Evolutionary conservation across 192 early-diverging fungal genomes (phyloP).

Genomic region (Mycoemilia scoparia): DNA sequence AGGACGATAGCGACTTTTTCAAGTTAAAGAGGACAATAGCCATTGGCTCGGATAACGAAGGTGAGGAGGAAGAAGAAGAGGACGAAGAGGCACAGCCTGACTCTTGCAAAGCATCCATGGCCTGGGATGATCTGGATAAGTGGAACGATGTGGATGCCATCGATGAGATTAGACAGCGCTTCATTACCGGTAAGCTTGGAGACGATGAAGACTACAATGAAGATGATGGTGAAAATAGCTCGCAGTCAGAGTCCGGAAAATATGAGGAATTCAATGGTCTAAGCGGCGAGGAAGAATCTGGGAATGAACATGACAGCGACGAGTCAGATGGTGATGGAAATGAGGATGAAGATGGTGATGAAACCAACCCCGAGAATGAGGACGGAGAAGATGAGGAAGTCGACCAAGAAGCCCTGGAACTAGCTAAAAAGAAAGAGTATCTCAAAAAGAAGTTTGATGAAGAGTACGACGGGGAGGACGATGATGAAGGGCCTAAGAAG

Average conservation of each 20-base stretch:
- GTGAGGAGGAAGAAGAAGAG: conserved; percentile 32
- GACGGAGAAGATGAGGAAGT: conserved; percentile 36
- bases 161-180: conserved; percentile 51
- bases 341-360: conserved; percentile 10
- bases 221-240: conserved; percentile 5
- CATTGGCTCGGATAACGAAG: conserved; percentile 8
- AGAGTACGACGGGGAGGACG: conserved; percentile 56
- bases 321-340: conserved; percentile 2
- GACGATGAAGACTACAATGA: conserved; percentile 16
- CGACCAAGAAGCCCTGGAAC: conserved; percentile 35
- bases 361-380: conserved; percentile 36
- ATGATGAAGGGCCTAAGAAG: conserved; percentile 43
- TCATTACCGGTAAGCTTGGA: conserved; percentile 50
- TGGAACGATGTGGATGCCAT: conserved; percentile 50
- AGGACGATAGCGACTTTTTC: conserved; percentile 8
- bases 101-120: conserved; percentile 44
- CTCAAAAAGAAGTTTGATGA: conserved; percentile 90
- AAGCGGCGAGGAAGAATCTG: conserved; percentile 1
- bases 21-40: conserved; percentile 1
- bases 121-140: conserved; percentile 35
- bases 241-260: conserved; percentile 22
- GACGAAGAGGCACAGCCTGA: conserved; percentile 37
- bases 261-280: conserved; percentile 34
- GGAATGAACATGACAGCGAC: conserved; percentile 2
- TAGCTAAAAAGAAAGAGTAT: conserved; percentile 70